phyloP scores from a whole-genome alignment of 2,329 filamentous ascomycete species.

The Coniochaeta prunicola region DNA sequence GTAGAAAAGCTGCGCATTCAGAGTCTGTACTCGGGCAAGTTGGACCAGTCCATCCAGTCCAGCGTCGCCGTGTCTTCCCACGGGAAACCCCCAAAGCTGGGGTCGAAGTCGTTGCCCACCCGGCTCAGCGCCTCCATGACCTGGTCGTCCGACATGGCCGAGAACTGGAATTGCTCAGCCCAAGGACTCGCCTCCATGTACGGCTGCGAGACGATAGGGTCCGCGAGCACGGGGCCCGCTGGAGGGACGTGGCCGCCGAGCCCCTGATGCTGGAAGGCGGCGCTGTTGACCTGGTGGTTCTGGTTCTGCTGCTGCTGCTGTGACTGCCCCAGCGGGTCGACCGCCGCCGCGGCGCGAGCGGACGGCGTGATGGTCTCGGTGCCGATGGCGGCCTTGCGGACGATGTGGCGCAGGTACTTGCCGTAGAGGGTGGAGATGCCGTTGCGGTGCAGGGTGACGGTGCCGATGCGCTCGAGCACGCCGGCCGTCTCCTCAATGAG shows the following conservation, averaged over 20 bases:
- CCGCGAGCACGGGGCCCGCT: slow-evolving; percentile 15
- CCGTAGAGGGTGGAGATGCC: slow-evolving; percentile 52
- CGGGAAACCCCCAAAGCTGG: slow-evolving; percentile 45
- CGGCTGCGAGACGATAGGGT: slow-evolving; percentile 15
- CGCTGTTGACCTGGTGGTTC: slow-evolving; percentile 5
- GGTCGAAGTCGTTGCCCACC: slow-evolving; percentile 51
- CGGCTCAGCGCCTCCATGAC: slow-evolving; percentile 60
- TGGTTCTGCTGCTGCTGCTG: no score
- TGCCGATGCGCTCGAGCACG: slow-evolving; percentile 62
- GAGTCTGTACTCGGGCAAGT: slow-evolving; percentile 31
- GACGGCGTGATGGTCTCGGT: slow-evolving; percentile 7
- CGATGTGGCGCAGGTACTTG: slow-evolving; percentile 36
- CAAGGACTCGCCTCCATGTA: slow-evolving; percentile 26
- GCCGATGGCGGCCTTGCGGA: slow-evolving; percentile 26
- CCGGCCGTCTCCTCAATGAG: slow-evolving; percentile 62
- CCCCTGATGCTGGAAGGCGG: neutral
- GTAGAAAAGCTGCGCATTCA: no score
- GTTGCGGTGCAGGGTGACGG: slow-evolving; percentile 56
- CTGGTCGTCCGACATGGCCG: slow-evolving; percentile 63
- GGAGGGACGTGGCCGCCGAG: slow-evolving; percentile 1
- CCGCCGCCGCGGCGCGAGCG: slow-evolving; percentile 7
- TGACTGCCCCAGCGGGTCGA: neutral
- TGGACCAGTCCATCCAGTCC: slow-evolving; percentile 48
- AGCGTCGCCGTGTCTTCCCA: slow-evolving; percentile 53
- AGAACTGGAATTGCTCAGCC: slow-evolving; percentile 53